Evolutionary conservation across 176 grass and related monocot species (phyloP).

Genomic region (Avena sativa): DNA sequence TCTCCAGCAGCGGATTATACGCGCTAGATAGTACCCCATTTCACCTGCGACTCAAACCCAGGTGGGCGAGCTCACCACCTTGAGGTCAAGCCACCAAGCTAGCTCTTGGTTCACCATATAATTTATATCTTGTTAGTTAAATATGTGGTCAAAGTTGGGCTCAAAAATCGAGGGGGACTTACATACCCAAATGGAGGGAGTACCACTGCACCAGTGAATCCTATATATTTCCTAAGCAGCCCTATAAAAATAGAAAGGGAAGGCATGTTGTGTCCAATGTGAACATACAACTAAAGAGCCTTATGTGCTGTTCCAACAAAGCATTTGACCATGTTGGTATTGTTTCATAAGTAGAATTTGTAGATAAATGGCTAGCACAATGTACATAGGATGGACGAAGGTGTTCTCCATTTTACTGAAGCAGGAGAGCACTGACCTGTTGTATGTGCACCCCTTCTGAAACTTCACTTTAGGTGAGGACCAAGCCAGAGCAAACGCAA

Average conservation of each 20-base stretch:
- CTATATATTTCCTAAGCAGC: not conserved
- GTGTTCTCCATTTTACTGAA: conserved; percentile 6
- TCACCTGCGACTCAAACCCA: no score
- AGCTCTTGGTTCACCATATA: no score
- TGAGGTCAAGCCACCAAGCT: no score
- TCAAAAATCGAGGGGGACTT: no score
- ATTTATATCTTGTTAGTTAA: no score
- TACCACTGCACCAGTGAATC: not conserved
- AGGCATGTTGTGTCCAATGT: not conserved
- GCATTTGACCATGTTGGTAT: not conserved
- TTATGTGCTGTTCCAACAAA: not conserved
- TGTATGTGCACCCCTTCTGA: conserved; percentile 92
- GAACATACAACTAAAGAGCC: not conserved
- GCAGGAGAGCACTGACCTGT: conserved; percentile 62
- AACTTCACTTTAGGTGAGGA: conserved; percentile 98
- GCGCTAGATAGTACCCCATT: no score
- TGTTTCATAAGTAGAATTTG: conserved; percentile 42
- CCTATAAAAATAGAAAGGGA: not conserved
- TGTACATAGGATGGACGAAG: conserved; percentile 10
- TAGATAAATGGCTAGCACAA: conserved; percentile 6
- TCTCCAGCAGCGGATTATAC: no score
- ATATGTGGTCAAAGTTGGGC: no score
- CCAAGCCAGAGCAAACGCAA: conserved; percentile 86
- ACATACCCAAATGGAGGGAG: no score
- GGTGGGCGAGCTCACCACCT: no score